Conservation (phyloP, 2,329 filamentous ascomycete species). For the Fusarium incarnatum region DNA sequence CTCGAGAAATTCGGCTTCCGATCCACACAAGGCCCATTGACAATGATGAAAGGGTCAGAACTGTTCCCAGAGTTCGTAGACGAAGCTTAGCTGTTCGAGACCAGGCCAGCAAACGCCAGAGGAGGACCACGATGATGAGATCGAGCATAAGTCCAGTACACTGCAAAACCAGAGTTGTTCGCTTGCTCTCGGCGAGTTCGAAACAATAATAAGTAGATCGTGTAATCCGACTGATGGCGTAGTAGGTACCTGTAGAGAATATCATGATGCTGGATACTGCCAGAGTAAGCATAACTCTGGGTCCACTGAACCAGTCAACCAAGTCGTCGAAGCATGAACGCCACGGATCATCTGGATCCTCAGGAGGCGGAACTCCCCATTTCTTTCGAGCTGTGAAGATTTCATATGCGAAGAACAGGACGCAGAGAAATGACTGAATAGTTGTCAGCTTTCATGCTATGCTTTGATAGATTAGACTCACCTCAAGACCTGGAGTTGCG, state of each 20-base stretch:
- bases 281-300: constrained; percentile 52
- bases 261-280: constrained; percentile 53
- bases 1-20: constrained; percentile 47
- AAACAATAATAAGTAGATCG: constrained; percentile 67
- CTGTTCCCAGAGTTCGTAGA: constrained; percentile 58
- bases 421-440: constrained; percentile 60
- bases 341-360: constrained; percentile 61
- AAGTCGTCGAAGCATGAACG: constrained; percentile 62
- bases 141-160: constrained; percentile 60
- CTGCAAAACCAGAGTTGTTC: constrained; percentile 56
- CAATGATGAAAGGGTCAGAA: constrained; percentile 57
- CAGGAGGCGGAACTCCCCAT: constrained; percentile 48
- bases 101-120: constrained; percentile 66
- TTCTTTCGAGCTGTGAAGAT: constrained; percentile 53
- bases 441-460: constrained; percentile 12
- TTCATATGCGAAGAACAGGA: constrained; percentile 59
- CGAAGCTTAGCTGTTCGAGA: constrained; percentile 60
- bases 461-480: constrained; percentile 26
- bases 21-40: constrained; percentile 55
- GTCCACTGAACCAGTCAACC: constrained; percentile 59
- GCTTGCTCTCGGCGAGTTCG: constrained; percentile 53
- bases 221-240: constrained; percentile 53
- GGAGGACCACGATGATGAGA: constrained; percentile 58
- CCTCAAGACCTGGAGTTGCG: constrained; percentile 62
- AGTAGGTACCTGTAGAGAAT: constrained; percentile 59